Base-by-base conservation (phyloP, 1,139 yeast genomes). In the Saccharomyces hybrid region DNA sequence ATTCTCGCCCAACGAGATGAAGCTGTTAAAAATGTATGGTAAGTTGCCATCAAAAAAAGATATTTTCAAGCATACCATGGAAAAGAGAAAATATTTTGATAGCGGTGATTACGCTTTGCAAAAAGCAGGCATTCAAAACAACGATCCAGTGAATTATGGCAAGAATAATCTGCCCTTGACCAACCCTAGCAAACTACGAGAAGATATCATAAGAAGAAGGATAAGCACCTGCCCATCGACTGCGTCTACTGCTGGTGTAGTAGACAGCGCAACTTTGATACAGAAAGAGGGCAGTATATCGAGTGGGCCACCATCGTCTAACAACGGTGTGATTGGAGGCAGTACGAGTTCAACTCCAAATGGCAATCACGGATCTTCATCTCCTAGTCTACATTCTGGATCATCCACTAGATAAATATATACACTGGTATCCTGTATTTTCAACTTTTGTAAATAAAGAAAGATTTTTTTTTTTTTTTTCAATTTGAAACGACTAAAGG, bases 61-160 rank as follows among this genome's bases (percentile, higher is more conserved):
- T 61, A 77, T 93, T 42, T 78, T 93, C 58, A 80, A 88, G 56
- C 82, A 86, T 61, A 89, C 88, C 70, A 75, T 86, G 62, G 86
- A 86, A 70, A 98, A 93, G 64, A 83, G 96, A 65, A 90, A 90
- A 73, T 93, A 86, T 72, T 95, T 93, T 67, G 99, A 93, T 66
- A 88, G 96, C 58, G 99, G 99, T 26, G 99, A 93, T 72, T 93
- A 95, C 70, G 98, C 98, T 29, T 81, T 93, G 81, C 89, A 88
- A 61, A 86, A 90, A 64, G 88, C 71, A 0, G 71, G 71, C 19
- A 66, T 67, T 2, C 56, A 60, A 7, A 61, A 64, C 27, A 54
- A 64, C 2, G 67, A 62, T 44, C 69, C 64, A 31, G 58, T 67
- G 7, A 62, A 56, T 51, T 32, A 29, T 27, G 57, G 61, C 12